Evolutionary conservation across 2,329 filamentous ascomycete species (phyloP).

Genomic region (Pezicula neosporulosa): DNA sequence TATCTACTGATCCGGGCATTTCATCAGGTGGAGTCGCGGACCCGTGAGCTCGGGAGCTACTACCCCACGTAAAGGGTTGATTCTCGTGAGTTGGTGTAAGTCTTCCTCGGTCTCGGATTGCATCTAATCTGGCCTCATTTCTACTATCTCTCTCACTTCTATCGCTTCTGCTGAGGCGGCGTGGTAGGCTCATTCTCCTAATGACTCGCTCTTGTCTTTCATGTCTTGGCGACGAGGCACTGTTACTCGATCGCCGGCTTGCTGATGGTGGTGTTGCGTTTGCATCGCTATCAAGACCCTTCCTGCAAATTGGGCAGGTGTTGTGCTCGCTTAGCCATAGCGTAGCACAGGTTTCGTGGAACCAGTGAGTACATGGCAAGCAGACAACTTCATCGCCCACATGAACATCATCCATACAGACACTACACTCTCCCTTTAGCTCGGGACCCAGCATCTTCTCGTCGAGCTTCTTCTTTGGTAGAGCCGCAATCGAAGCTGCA

Average conservation of each 20-base stretch:
- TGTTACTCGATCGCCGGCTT: slow-evolving; percentile 13
- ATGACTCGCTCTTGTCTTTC: slow-evolving; percentile 13
- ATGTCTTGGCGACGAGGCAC: slow-evolving; percentile 6
- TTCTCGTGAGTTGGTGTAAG: slow-evolving; percentile 14
- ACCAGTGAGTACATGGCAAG: slow-evolving; percentile 91
- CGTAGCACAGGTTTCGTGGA: slow-evolving; percentile 78
- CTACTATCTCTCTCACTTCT: slow-evolving; percentile 10
- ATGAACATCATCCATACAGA: slow-evolving; percentile 85
- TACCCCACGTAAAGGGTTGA: neutral
- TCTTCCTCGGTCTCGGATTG: slow-evolving; percentile 18
- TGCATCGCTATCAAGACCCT: slow-evolving; percentile 24
- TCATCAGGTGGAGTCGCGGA: neutral
- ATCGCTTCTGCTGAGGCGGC: slow-evolving; percentile 7
- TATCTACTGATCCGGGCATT: neutral
- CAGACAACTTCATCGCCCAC: slow-evolving; percentile 70
- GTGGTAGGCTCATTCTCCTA: slow-evolving; percentile 12
- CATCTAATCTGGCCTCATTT: slow-evolving; percentile 25
- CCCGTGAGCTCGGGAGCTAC: neutral
- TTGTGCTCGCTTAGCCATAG: slow-evolving; percentile 89
- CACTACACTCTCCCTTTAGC: slow-evolving; percentile 78
- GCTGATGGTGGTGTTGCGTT: slow-evolving; percentile 2
- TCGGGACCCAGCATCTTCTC: slow-evolving; percentile 63
- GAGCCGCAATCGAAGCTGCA: slow-evolving; percentile 65
- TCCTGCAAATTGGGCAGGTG: slow-evolving; percentile 81
- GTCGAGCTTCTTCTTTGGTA: slow-evolving; percentile 70